These are phyloP conservation scores for Selaginella moellendorffii DNA, from an alignment of 75 land plant species.

Conservation along the genomic window DNA sequence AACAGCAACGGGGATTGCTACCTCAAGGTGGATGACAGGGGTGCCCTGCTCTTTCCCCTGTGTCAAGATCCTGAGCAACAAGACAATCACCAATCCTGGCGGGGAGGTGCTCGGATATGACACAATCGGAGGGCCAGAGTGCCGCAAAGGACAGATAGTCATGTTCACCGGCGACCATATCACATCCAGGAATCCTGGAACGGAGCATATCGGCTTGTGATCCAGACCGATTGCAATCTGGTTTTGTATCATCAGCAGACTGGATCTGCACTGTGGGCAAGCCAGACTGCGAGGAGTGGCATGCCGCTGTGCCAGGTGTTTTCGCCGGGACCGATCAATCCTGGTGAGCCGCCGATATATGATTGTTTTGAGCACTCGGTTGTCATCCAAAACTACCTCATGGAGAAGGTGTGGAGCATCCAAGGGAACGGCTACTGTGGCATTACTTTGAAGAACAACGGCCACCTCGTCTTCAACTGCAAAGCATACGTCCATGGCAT, in stretches of 20 bases:
- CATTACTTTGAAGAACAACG: neutral
- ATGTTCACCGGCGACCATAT: too few relatives aligned
- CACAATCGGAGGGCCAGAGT: neutral
- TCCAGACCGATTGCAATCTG: neutral
- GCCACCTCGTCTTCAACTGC: neutral
- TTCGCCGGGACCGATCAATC: neutral
- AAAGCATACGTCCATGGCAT: neutral
- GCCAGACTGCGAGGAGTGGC: neutral
- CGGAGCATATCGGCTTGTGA: neutral
- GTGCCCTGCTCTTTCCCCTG: neutral
- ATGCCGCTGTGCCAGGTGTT: neutral
- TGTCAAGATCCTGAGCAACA: neutral
- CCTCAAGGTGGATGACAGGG: neutral
- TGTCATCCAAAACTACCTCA: too few relatives aligned
- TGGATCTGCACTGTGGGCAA: neutral
- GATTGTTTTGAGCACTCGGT: neutral
- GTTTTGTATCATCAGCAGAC: neutral
- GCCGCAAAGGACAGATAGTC: too few relatives aligned
- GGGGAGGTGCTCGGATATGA: neutral
- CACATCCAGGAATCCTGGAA: neutral
- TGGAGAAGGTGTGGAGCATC: too few relatives aligned
- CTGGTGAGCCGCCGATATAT: neutral
- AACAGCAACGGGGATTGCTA: neutral
- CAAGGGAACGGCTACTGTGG: neutral
- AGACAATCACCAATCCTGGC: neutral